These are phyloP conservation scores for Cyclotella cryptica DNA, from an alignment of 108 stramenopile genomes.

Conservation along the genomic window DNA sequence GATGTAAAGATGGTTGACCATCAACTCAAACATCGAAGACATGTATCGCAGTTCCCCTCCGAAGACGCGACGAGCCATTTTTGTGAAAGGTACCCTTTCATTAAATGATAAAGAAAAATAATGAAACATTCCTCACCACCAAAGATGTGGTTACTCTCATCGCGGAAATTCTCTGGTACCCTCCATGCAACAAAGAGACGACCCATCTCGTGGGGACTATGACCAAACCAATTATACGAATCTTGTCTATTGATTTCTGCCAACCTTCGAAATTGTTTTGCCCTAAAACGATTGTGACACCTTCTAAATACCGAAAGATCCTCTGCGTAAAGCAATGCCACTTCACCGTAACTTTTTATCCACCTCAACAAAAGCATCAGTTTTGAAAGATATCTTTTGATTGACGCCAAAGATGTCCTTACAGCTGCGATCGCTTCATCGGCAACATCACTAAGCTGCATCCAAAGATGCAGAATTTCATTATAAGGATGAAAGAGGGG, in stretches of 20 bases:
- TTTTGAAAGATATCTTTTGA: no score
- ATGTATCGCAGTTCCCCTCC: no score
- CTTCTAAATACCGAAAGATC: conserved; percentile 6
- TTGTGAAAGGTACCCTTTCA: conserved; percentile 19
- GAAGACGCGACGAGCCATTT: no score
- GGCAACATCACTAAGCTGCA: no score
- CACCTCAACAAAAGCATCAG: no score
- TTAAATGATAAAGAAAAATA: conserved; percentile 21
- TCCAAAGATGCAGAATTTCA: no score
- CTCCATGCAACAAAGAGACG: not conserved
- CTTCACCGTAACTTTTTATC: conserved; percentile 1
- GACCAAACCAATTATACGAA: not conserved
- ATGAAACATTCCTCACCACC: no score
- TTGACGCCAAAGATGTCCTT: no score
- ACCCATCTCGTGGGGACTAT: not conserved
- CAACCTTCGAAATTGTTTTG: not conserved
- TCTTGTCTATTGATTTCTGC: not conserved
- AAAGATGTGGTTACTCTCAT: conserved; percentile 22
- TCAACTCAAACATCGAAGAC: no score
- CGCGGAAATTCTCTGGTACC: conserved; percentile 2
- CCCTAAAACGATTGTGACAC: not conserved
- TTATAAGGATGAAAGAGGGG: no score
- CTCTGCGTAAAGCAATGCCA: conserved; percentile 23
- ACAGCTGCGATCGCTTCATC: no score
- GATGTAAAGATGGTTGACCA: conserved; percentile 24